phyloP scores from a whole-genome alignment of 768 basidiomycete species.

The Pleurotus tuoliensis region DNA sequence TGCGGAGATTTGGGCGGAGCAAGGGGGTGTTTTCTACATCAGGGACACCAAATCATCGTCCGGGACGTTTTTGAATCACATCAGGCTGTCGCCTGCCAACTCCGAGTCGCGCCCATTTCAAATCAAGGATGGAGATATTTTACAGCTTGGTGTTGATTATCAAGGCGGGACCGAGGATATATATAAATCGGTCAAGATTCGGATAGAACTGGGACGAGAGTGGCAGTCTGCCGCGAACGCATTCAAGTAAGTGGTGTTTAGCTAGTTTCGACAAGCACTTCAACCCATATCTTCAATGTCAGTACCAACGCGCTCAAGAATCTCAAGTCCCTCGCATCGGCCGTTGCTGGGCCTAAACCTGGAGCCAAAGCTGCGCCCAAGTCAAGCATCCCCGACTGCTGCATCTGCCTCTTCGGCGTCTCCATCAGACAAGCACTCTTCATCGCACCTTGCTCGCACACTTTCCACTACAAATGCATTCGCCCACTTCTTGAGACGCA shows the following conservation, averaged over 20 bases:
- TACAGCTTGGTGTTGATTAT: constrained; percentile 96
- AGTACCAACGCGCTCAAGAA: constrained; percentile 75
- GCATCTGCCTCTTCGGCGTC: constrained; percentile 89
- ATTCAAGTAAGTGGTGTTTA: constrained; percentile 66
- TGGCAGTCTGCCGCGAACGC: constrained; percentile 89
- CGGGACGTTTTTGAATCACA: constrained; percentile 95
- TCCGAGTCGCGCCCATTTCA: constrained; percentile 73
- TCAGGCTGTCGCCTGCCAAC: constrained; percentile 80
- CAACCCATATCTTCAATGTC: constrained; percentile 12
- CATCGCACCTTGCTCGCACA: constrained; percentile 96
- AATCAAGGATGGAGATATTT: constrained; percentile 89
- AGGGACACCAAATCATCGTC: constrained; percentile 86
- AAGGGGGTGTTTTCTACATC: constrained; percentile 72
- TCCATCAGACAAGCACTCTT: constrained; percentile 95
- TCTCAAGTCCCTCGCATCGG: constrained; percentile 62
- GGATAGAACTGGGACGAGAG: constrained; percentile 82
- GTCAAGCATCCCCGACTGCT: constrained; percentile 73
- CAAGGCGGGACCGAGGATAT: constrained; percentile 97
- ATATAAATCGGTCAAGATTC: constrained; percentile 95
- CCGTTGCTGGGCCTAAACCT: constrained; percentile 17
- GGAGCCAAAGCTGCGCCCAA: constrained; percentile 26
- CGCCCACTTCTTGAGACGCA: constrained; percentile 86
- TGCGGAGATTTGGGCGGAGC: constrained; percentile 89
- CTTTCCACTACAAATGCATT: constrained; percentile 97
- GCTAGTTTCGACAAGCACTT: background rate